These are phyloP conservation scores for Aspergillus sp. DNA, from an alignment of 2,329 filamentous ascomycete genomes.

Conservation along the genomic window DNA sequence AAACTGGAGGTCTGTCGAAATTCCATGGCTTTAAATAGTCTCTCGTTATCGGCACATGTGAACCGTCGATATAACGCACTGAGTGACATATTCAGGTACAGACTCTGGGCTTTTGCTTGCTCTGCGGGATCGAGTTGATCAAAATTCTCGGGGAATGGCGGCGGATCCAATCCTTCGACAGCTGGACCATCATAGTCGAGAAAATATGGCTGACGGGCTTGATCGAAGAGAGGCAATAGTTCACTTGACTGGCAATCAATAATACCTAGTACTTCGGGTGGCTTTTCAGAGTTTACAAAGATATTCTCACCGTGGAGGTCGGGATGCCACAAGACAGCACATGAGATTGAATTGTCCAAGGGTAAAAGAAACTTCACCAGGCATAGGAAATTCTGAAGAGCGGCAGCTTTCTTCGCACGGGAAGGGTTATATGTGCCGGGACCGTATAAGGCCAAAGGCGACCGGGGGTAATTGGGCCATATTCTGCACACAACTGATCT, in stretches of 20 bases:
- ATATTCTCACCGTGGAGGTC: conserved; percentile 40
- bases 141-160: conserved; percentile 8
- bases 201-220: conserved; percentile 33
- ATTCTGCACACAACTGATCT: conserved; percentile 31
- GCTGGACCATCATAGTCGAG: conserved; percentile 34
- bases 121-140: conserved; percentile 7
- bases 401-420: conserved; percentile 31
- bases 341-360: conserved; percentile 22
- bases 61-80: conserved; percentile 10
- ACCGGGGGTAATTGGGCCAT: conserved; percentile 31
- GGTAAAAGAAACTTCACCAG: conserved; percentile 28
- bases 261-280: conserved; percentile 20
- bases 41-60: conserved; percentile 5
- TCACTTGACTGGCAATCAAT: conserved; percentile 30
- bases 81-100: conserved; percentile 14
- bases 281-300: conserved; percentile 22
- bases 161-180: conserved; percentile 3
- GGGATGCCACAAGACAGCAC: conserved; percentile 33
- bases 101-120: conserved; percentile 5
- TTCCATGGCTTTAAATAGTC: conserved; percentile 12
- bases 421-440: conserved; percentile 39
- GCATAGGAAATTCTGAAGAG: conserved; percentile 29
- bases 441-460: conserved; percentile 34
- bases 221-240: conserved; percentile 36
- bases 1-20: conserved; percentile 12